Conservation (phyloP, 768 basidiomycete species). For the Austroboletus eburneus region DNA sequence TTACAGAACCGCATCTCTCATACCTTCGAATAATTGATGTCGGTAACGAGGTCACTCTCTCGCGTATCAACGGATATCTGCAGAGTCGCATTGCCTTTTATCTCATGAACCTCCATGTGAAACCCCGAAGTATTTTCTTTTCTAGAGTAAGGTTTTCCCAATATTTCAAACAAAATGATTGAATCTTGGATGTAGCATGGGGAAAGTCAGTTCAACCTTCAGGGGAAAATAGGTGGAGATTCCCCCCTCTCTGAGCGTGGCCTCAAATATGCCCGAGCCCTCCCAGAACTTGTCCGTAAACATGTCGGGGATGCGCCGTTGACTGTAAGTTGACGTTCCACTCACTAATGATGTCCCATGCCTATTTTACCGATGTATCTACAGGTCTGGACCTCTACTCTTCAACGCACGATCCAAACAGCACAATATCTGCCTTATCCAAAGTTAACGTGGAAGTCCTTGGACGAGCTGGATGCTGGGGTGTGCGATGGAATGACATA, state of each 20-base stretch:
- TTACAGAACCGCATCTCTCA: constrained; percentile 85
- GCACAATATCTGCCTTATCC: constrained; percentile 75
- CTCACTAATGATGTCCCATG: neutral
- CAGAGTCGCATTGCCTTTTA: constrained; percentile 98
- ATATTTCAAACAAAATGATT: constrained; percentile 5
- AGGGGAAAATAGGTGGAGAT: constrained; percentile 98
- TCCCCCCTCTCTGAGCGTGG: constrained; percentile 82
- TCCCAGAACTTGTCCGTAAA: constrained; percentile 83
- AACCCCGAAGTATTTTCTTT: constrained; percentile 94
- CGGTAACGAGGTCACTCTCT: constrained; percentile 82
- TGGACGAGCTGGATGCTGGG: constrained; percentile 97
- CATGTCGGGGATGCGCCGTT: constrained; percentile 87
- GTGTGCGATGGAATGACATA: constrained; percentile 99
- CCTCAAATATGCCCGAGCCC: constrained; percentile 75
- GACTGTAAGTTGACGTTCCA: constrained; percentile 50
- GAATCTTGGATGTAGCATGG: constrained; percentile 64
- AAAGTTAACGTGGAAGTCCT: constrained; percentile 96
- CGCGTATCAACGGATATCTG: constrained; percentile 88
- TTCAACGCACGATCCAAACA: constrained; percentile 90
- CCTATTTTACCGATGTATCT: neutral
- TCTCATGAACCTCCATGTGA: constrained; percentile 96
- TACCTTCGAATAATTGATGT: constrained; percentile 93
- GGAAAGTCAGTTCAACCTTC: constrained; percentile 94
- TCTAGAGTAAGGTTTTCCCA: constrained; percentile 69
- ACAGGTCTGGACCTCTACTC: constrained; percentile 98